Base-by-base conservation (phyloP, 768 basidiomycete genomes). In the Mycena rosella region DNA sequence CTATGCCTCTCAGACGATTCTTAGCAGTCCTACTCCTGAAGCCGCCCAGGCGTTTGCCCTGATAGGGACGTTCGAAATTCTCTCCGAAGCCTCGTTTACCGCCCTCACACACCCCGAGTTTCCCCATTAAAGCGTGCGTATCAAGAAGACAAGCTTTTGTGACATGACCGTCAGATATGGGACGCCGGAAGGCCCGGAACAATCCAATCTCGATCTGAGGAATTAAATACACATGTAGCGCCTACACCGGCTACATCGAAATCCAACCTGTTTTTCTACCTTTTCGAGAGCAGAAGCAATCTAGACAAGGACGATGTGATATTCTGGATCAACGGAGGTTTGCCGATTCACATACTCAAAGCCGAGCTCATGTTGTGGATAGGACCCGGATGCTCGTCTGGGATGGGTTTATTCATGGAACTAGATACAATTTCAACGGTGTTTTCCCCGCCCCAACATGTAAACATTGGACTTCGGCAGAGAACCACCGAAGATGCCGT, bases 261-360 rank as follows among this genome's bases (percentile, higher is more conserved):
- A 77, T 83, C 52, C 76, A 83, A 85, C 55, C 40, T 86, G 5
- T 85, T 85, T 69, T 87, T 88, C 79, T 87, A 86, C 77, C 88
- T 87, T 72, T 89, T 88, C 74, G 86, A 89, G 74, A 84, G 83
- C 48, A 76, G 87, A 55, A 80, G 73, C 40, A 77, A 85, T 62
- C 85, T 85, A 22, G 77, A 77, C 17, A 78, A 70, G 42, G 83
- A 84, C 67, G 83, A 84, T 52, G 78, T 84, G 52, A 78, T 84
- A 27, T 80, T 84, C 70, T 84, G 83, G 84, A 84, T 82, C n/a
- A 84, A 84, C 61, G 86, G 86, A 69, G 88, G 88, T 72, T 30
- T 51, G 40, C 30, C n/a, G 49, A 24, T 34, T 11, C 32, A 11
- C 18, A 17, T 29, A 22, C 8, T 26, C 22, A 29, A 54, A 24